These are phyloP conservation scores for Fagopyrum tataricum DNA, from an alignment of 148 eudicot genomes.

Conservation along the genomic window DNA sequence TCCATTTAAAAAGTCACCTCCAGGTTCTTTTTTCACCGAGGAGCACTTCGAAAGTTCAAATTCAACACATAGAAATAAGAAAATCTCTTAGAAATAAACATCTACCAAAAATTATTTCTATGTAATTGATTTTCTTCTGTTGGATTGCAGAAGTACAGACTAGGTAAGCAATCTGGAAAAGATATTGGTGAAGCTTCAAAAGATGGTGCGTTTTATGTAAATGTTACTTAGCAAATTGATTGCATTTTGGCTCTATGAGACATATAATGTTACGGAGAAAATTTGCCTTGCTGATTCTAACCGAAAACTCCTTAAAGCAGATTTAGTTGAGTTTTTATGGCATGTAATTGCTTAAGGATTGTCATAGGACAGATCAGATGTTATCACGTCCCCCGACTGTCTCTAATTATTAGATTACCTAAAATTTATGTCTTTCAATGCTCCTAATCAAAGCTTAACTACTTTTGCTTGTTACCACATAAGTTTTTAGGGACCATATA, in stretches of 20 bases:
- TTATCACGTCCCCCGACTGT: not conserved
- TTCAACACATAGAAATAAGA: not conserved
- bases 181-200: slow-evolving; percentile 64
- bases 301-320: not conserved
- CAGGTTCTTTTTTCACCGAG: slow-evolving; percentile 31
- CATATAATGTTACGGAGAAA: not conserved
- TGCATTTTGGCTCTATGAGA: not conserved
- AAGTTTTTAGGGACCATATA: not conserved
- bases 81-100: not conserved
- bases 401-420: not conserved
- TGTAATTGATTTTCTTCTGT: slow-evolving; percentile 16
- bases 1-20: slow-evolving; percentile 82
- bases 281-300: not conserved
- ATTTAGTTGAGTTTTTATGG: not conserved
- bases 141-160: slow-evolving; percentile 68
- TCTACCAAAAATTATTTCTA: not conserved
- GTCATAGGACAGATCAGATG: not conserved
- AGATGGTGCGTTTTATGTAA: slow-evolving; percentile 54
- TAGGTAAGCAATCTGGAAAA: slow-evolving; percentile 84
- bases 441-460: too few relatives aligned
- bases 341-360: not conserved
- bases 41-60: not conserved
- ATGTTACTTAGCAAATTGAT: not conserved
- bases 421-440: too few relatives aligned
- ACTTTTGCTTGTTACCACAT: not conserved